Base-by-base conservation (phyloP, 495 filamentous ascomycete genomes). In the Talaromyces nanjingensis region DNA sequence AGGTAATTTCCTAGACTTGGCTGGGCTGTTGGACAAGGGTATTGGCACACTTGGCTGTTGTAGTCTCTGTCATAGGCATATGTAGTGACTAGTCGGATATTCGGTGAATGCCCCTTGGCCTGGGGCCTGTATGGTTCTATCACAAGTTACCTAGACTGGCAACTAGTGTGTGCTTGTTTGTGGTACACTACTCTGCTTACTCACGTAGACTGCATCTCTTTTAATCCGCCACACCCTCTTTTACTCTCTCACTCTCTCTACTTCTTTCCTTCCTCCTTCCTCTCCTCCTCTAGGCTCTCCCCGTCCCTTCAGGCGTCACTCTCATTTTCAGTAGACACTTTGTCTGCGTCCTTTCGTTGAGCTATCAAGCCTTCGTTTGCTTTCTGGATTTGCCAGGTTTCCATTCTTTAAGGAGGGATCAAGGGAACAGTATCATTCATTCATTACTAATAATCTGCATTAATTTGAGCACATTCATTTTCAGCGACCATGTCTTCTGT, bases 341-440 rank as follows among this genome's bases (percentile, higher is more conserved):
- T 65, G 73, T 81, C 73, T 81, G 76, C 75, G 79, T 82, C 79
- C 80, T 71, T 71, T 83, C 79, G 42, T 83, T 56, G 53, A 25
- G 27, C 27, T 59, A 20, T 9, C 56, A 59, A 55, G 52, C 31
- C 56, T 59, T 59, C 56, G 20, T 59, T 37, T 37, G 27, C 56
- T 56, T 55, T 52, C 49, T 66, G 59, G 64, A 25, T 37, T 64
- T 60, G 53, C 20, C 25, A 63, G 52, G 61, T 37, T 67, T 56
- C 45, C 65, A 65, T 58, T 72, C 65, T 60, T 74, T 71, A 42
- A 49, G 53, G 53, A 56, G 27, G 53, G 14, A 56, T 6, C 53
- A 22, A 56, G 22, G 53, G 16, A 27, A 16, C 66, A 68, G 67
- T 65, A 66, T 73, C 70, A 69, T 65, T 67, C 64, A 20, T 66